phyloP scores from a whole-genome alignment of 768 basidiomycete genomes.

The Mycena venus region DNA sequence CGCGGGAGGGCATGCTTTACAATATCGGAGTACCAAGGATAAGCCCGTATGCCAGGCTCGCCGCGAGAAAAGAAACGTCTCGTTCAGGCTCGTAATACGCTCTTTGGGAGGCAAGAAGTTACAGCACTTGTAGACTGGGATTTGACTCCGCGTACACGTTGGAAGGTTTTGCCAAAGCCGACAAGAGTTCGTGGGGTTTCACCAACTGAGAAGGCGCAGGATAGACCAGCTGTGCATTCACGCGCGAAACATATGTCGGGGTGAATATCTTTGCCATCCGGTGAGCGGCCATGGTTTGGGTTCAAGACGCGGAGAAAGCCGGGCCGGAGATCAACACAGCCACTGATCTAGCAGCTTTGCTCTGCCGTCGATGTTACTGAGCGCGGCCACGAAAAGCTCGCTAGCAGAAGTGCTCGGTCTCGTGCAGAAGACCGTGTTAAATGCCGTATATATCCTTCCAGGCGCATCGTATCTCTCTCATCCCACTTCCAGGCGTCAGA shows the following conservation, averaged over 20 bases:
- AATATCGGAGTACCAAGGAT: neutral
- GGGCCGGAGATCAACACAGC: too few species aligned
- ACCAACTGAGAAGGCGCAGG: neutral
- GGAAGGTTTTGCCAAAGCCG: neutral
- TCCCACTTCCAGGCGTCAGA: slow-evolving; percentile 59
- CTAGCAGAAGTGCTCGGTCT: slow-evolving; percentile 26
- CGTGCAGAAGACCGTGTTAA: slow-evolving; percentile 30
- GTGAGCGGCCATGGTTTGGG: neutral
- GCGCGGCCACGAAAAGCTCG: slow-evolving; percentile 18
- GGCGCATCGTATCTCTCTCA: neutral
- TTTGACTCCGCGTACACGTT: neutral
- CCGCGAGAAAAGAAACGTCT: neutral
- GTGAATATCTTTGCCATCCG: neutral
- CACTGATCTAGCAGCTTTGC: neutral
- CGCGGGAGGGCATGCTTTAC: too few species aligned
- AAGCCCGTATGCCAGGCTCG: neutral
- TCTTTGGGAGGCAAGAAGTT: neutral
- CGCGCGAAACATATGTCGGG: neutral
- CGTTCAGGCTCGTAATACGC: neutral
- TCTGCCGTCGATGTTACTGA: slow-evolving; percentile 15
- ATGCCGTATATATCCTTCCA: slow-evolving; percentile 12
- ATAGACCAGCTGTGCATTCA: neutral
- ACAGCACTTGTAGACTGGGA: neutral
- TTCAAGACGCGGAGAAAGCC: too few species aligned
- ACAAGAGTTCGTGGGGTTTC: neutral